phyloP scores from a whole-genome alignment of 371 early-diverging fungal genomes.

The Mucor sp. region DNA sequence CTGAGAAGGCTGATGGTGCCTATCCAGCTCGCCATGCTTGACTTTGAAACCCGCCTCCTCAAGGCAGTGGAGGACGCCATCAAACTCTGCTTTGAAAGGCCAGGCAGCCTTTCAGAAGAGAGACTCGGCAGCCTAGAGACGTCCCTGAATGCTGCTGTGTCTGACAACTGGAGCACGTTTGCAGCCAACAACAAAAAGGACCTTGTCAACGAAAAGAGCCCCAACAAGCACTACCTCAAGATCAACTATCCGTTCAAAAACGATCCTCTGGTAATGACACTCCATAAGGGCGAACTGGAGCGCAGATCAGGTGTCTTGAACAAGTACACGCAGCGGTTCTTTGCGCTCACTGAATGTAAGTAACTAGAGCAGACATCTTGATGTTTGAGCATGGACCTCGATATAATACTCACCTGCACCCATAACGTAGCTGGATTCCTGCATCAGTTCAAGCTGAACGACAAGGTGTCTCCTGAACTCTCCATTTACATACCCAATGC shows the following conservation, averaged over 20 bases:
- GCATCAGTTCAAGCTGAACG: conserved; percentile 39
- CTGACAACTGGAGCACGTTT: conserved; percentile 28
- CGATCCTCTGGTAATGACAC: conserved; percentile 39
- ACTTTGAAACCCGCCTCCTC: conserved; percentile 27
- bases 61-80: conserved; percentile 24
- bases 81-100: conserved; percentile 21
- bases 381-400: background rate
- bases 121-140: conserved; percentile 11
- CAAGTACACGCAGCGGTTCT: conserved; percentile 33
- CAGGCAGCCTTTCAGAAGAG: conserved; percentile 16
- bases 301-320: conserved; percentile 37
- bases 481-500: conserved; percentile 37
- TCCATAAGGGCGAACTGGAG: conserved; percentile 38
- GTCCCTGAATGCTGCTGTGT: conserved; percentile 15
- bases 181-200: conserved; percentile 34
- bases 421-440: conserved; percentile 35
- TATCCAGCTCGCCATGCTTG: conserved; percentile 29
- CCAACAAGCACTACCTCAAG: conserved; percentile 33
- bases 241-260: conserved; percentile 45
- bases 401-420: background rate
- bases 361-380: background rate
- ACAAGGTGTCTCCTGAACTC: conserved; percentile 39
- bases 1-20: conserved; percentile 36
- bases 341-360: conserved; percentile 42
- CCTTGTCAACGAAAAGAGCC: conserved; percentile 31